Evolutionary conservation across 1,284 basidiomycete species (phyloP).

Genomic region (Cryptococcus depauperatus): DNA sequence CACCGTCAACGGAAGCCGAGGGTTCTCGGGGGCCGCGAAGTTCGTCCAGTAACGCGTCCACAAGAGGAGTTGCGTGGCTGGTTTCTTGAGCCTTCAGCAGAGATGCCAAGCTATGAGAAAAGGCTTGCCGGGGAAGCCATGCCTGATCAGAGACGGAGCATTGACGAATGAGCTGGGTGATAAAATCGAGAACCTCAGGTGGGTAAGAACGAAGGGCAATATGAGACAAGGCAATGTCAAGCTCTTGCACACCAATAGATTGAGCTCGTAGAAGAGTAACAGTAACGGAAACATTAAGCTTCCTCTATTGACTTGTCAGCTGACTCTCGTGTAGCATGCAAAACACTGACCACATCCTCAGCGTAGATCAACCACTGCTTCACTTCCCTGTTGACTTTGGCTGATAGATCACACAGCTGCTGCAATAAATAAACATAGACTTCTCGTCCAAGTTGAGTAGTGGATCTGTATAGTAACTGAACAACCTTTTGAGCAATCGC

Average conservation of each 20-base stretch:
- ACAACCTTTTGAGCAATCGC: conserved; percentile 70
- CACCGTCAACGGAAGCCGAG: conserved; percentile 16
- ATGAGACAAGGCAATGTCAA: conserved; percentile 88
- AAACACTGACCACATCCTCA: conserved; percentile 72
- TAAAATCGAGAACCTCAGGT: conserved; percentile 70
- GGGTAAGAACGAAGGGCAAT: conserved; percentile 67
- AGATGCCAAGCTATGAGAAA: conserved; percentile 73
- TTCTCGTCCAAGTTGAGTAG: conserved; percentile 72
- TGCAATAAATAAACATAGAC: conserved; percentile 84
- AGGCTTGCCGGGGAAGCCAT: conserved; percentile 65
- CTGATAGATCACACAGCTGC: conserved; percentile 77
- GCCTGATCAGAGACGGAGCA: conserved; percentile 73
- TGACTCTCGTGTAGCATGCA: not conserved
- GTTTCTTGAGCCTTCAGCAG: conserved; percentile 53
- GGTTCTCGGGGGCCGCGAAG: conserved; percentile 49
- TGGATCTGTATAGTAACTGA: conserved; percentile 67
- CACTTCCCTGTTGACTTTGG: conserved; percentile 92
- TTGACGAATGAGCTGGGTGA: conserved; percentile 75
- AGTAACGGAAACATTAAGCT: conserved; percentile 92
- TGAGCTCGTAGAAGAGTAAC: conserved; percentile 76
- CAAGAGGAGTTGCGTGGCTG: conserved; percentile 28
- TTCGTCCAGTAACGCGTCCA: conserved; percentile 43
- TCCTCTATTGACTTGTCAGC: conserved; percentile 54
- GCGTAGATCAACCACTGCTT: conserved; percentile 95
- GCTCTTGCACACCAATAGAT: conserved; percentile 67